phyloP scores from a whole-genome alignment of 179 eudicot species.

The Silene coronaria region DNA sequence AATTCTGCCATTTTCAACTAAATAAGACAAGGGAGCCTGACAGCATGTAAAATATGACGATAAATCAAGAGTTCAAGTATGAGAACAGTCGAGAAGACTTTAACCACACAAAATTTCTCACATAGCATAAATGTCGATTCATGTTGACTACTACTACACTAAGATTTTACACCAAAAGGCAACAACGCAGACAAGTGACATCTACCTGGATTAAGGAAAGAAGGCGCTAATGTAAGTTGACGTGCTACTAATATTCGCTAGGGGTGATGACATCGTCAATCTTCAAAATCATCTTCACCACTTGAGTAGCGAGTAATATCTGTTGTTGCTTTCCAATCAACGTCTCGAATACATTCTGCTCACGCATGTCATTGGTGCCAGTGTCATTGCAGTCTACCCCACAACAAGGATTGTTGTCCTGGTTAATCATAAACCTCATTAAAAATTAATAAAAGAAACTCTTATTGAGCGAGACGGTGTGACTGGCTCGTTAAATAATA shows the following conservation, averaged over 20 bases:
- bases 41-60: no score
- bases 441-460: no score
- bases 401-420: conserved; percentile 77
- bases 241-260: conserved; percentile 47
- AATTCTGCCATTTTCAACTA: no score
- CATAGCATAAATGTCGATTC: no score
- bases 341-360: conserved; percentile 91
- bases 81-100: no score
- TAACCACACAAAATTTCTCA: no score
- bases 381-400: conserved; percentile 90
- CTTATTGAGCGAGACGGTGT: not conserved
- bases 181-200: not conserved
- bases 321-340: conserved; percentile 94
- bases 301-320: conserved; percentile 88
- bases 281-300: conserved; percentile 95
- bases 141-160: no score
- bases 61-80: no score
- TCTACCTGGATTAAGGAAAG: not conserved
- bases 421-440: conserved; percentile 18
- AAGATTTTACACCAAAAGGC: not conserved
- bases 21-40: no score
- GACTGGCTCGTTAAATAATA: not conserved
- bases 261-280: conserved; percentile 89
- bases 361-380: conserved; percentile 88
- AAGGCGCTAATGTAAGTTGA: not conserved